These are phyloP conservation scores for Linnemannia zychae DNA, from an alignment of 192 early-diverging fungal species.

Conservation along the genomic window DNA sequence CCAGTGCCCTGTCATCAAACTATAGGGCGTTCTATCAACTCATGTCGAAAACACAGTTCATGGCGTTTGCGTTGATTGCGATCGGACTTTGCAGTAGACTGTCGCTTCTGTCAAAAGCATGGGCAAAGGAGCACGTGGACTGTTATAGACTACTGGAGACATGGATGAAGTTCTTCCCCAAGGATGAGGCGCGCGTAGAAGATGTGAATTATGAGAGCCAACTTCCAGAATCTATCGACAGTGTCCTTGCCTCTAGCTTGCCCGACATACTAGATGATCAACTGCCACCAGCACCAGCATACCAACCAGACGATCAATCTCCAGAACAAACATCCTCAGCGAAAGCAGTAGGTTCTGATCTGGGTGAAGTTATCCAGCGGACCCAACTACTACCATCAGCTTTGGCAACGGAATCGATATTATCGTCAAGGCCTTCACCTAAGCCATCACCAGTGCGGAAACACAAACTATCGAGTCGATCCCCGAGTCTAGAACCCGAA, in stretches of 20 bases:
- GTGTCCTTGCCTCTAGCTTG: neutral
- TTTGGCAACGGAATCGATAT: neutral
- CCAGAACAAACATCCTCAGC: neutral
- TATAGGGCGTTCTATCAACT: constrained; percentile 54
- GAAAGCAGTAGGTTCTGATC: constrained; percentile 4
- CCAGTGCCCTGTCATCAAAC: neutral
- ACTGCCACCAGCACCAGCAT: neutral
- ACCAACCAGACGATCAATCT: neutral
- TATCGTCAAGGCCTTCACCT: neutral
- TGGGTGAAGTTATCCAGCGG: constrained; percentile 36
- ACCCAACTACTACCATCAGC: neutral
- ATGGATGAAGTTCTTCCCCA: constrained; percentile 44
- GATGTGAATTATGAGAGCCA: constrained; percentile 33
- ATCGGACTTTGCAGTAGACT: constrained; percentile 54
- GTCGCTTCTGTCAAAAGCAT: constrained; percentile 39
- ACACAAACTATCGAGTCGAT: neutral
- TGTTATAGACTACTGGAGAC: constrained; percentile 23
- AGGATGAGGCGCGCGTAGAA: neutral
- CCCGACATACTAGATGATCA: neutral
- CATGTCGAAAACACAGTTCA: constrained; percentile 59
- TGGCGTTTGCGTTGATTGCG: constrained; percentile 56
- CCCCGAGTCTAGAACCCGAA: neutral
- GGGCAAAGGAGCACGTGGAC: constrained; percentile 35
- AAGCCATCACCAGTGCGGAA: neutral
- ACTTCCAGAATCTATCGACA: constrained; percentile 32